These are phyloP conservation scores for Gaeumannomyces tritici DNA, from an alignment of 2,329 filamentous ascomycete species.

Conservation along the genomic window DNA sequence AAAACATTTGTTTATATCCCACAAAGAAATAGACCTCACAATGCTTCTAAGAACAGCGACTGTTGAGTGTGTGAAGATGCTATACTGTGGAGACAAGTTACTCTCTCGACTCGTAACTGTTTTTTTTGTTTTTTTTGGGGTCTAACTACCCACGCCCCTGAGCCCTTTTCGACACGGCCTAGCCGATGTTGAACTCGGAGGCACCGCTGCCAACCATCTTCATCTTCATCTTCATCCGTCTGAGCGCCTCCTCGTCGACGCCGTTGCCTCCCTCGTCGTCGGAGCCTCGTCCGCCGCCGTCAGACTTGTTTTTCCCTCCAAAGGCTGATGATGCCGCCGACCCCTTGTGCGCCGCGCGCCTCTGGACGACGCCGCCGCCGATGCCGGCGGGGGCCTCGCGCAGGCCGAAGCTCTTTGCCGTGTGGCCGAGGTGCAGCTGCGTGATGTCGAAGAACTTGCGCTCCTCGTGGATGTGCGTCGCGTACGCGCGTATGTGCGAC, in stretches of 20 bases:
- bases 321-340: slow-evolving; percentile 17
- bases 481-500: slow-evolving; percentile 88
- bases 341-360: slow-evolving; percentile 29
- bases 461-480: slow-evolving; percentile 83
- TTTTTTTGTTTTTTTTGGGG: too few relatives aligned
- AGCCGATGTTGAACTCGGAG: slow-evolving; percentile 15
- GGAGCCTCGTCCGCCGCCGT: slow-evolving; percentile 14
- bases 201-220: slow-evolving; percentile 12
- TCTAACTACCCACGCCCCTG: too few relatives aligned
- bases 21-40: neutral
- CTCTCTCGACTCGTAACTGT: too few relatives aligned
- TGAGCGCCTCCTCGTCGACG: slow-evolving; percentile 42
- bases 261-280: slow-evolving; percentile 21
- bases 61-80: neutral
- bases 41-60: neutral
- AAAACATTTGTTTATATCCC: neutral
- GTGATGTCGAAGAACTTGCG: slow-evolving; percentile 85
- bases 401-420: slow-evolving; percentile 87
- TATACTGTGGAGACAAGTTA: too few relatives aligned
- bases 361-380: slow-evolving; percentile 42
- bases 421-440: slow-evolving; percentile 80
- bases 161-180: too few relatives aligned
- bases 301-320: slow-evolving; percentile 5
- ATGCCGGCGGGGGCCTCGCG: slow-evolving; percentile 84
- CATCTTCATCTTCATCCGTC: slow-evolving; percentile 27